Base-by-base conservation (phyloP, 805 yeast species). In the Ogataea methanolica region DNA sequence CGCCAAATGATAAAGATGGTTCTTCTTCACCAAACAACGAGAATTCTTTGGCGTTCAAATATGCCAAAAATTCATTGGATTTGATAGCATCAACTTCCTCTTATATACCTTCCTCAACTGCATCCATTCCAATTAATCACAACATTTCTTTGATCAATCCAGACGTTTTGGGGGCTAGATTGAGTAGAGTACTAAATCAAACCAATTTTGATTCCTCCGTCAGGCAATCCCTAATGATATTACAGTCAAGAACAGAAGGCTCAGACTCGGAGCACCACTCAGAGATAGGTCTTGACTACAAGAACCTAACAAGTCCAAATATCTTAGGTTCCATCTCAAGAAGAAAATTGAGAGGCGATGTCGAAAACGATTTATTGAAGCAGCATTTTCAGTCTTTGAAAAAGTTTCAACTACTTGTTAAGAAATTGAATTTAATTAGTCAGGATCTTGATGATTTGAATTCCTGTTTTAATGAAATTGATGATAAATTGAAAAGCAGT, bases 281-380 rank as follows among this genome's bases (percentile, higher is more conserved):
- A 8, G 54, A 44, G 5, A 17, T 36, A 7, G 50, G 47, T 19
- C 34, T 52, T 11, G 57, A 54, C 42, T 59, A 67, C n/a, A 58
- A 58, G 11, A 61, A 66, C 16, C 55, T 78, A 39, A 71, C 78
- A 5, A 76, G 73, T 40, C 72, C 81, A 0, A 75, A 73, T 6
- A 55, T 80, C 26, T 59, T 73, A 14, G 92, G 92, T 0, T 75
- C 82, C 2, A 69, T 83, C 34, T 69, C 82, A 1, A 71, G 95
- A 53, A 76, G 83, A 57, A 72, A 78, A 36, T 67, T 86, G 43
- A 70, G 83, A 46, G 79, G 82, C 39, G 79, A 74, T 37, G 69
- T 85, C 19, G 91, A 85, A 56, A 68, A 69, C 29, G 87, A 83
- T 46, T 60, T 85, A 31, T 63, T 85, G 36, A 75, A 73, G 45